Percentiles rank a stretch among this genome's conserved stretches.
phyloP scores from a whole-genome alignment of 495 filamentous ascomycete genomes.

The Xylaria telfairii region DNA sequence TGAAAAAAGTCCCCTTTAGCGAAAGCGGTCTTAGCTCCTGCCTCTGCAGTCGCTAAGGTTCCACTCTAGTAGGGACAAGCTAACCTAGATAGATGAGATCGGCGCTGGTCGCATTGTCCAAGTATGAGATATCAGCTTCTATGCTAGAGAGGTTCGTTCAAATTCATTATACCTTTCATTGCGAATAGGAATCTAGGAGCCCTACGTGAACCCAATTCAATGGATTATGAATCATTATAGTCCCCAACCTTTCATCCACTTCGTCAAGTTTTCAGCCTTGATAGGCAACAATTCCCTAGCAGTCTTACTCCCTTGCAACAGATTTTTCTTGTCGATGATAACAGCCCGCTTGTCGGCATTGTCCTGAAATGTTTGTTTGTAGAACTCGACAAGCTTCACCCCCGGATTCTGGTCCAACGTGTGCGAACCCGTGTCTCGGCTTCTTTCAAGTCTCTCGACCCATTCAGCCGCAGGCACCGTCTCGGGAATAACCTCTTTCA shows the following conservation, averaged over 20 bases:
- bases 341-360: constrained; percentile 26
- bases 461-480: constrained; percentile 28
- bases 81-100: not conserved
- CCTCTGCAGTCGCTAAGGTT: not conserved
- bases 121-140: not conserved
- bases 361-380: constrained; percentile 30
- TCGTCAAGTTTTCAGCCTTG: constrained; percentile 35
- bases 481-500: constrained; percentile 27
- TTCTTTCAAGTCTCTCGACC: constrained; percentile 34
- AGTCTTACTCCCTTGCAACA: constrained; percentile 33
- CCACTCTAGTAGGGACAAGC: not conserved
- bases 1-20: not conserved
- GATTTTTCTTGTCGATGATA: constrained; percentile 30
- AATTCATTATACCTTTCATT: too few relatives aligned
- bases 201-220: not conserved
- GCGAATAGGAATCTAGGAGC: not conserved
- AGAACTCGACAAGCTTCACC: constrained; percentile 37
- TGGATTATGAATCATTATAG: constrained; percentile 16
- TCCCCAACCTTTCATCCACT: constrained; percentile 38
- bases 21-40: not conserved
- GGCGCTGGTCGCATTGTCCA: not conserved
- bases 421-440: constrained; percentile 23
- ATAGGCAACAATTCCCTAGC: constrained; percentile 32
- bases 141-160: too few relatives aligned
- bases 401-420: constrained; percentile 32